Conservation (phyloP, 2,329 filamentous ascomycete genomes). For the Calonectria henricotiae region DNA sequence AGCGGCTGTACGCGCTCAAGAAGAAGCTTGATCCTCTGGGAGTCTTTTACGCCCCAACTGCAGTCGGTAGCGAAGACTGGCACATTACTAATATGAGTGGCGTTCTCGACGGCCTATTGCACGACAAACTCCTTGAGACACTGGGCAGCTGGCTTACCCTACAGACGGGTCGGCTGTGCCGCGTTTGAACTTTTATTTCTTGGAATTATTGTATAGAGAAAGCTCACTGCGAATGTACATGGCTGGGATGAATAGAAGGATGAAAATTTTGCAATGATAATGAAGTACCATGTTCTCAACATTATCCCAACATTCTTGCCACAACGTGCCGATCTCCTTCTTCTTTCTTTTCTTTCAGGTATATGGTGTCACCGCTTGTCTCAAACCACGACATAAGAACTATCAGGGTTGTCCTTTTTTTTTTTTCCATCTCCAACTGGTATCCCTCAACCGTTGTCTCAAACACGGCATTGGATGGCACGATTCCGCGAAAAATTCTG, state of each 20-base stretch:
- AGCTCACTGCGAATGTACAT: constrained; percentile 2
- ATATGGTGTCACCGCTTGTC: background rate
- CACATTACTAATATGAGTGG: constrained; percentile 31
- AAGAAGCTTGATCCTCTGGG: constrained; percentile 54
- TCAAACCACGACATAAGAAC: background rate
- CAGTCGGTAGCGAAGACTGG: constrained; percentile 44
- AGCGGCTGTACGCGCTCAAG: constrained; percentile 53
- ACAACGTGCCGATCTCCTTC: background rate
- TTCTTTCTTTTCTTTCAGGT: background rate
- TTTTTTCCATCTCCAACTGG: background rate
- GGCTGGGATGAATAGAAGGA: background rate
- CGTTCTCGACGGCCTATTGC: constrained; percentile 31
- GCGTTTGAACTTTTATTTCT: constrained; percentile 23
- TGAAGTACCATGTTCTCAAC: too few species aligned
- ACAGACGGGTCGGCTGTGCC: constrained; percentile 41
- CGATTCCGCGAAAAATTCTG: background rate
- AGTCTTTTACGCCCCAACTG: constrained; percentile 49
- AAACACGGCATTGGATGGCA: background rate
- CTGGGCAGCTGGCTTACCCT: constrained; percentile 41
- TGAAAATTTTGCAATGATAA: background rate
- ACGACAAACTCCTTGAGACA: constrained; percentile 38
- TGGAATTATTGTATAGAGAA: constrained; percentile 8
- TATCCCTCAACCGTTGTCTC: constrained; percentile 1
- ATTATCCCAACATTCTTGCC: background rate
- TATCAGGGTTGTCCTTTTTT: background rate